phyloP scores from a whole-genome alignment of 352 stramenopile genomes.

The Globisporangium cylindrosporum region DNA sequence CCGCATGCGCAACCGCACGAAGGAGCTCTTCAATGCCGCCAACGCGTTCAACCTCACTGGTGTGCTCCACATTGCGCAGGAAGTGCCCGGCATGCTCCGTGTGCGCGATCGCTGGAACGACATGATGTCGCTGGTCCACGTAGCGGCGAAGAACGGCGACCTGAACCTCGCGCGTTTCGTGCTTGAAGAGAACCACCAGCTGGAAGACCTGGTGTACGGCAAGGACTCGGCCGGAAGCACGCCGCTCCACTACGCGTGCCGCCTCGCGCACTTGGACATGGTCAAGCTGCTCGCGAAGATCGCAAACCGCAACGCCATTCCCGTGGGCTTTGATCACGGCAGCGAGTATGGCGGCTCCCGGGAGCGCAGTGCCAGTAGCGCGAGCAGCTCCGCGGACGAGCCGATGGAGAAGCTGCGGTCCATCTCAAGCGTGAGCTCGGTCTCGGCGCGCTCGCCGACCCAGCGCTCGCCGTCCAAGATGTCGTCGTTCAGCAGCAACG shows the following conservation, averaged over 20 bases:
- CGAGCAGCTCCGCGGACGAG: constrained; percentile 51
- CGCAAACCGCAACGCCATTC: constrained; percentile 76
- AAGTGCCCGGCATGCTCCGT: constrained; percentile 76
- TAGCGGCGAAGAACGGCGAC: constrained; percentile 85
- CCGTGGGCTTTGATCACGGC: constrained; percentile 44
- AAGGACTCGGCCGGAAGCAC: constrained; percentile 75
- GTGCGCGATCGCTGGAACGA: constrained; percentile 73
- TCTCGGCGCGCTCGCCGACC: constrained; percentile 52
- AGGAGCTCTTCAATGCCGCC: constrained; percentile 75
- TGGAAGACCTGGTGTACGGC: constrained; percentile 85
- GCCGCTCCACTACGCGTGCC: constrained; percentile 80
- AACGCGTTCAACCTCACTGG: constrained; percentile 76
- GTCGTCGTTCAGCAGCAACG: constrained; percentile 15
- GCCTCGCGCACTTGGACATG: constrained; percentile 81
- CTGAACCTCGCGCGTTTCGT: constrained; percentile 83
- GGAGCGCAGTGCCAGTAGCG: constrained; percentile 62
- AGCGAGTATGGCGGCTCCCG: constrained; percentile 27
- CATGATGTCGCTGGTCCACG: constrained; percentile 87
- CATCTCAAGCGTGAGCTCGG: constrained; percentile 42
- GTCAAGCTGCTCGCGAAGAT: constrained; percentile 82
- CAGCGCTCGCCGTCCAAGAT: constrained; percentile 37
- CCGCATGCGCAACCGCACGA: constrained; percentile 76
- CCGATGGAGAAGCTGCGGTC: constrained; percentile 59
- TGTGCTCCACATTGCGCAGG: constrained; percentile 79
- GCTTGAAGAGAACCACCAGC: constrained; percentile 72